Conservation (phyloP, 129 eudicot genomes). For the carrot (Daucus carota) region DH1_v3.0 NC_030384.2:40576001-40576500, state of each 20-base stretch:
- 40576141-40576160: background rate
- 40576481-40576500: too few species aligned
- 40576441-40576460: too few species aligned
- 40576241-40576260: background rate
- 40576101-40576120: background rate
- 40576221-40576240: background rate
- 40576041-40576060: too few species aligned
- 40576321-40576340: background rate
- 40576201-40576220: background rate
- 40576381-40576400: too few species aligned
- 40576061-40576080: too few species aligned
- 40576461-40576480: too few species aligned
- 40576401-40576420: too few species aligned
- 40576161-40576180: background rate
- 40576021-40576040: too few species aligned
- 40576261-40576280: background rate
- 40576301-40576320: background rate
- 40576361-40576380: background rate
- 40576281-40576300: too few species aligned
- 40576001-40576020: too few species aligned
- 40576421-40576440: too few species aligned
- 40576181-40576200: background rate
- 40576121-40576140: background rate
- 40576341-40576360: background rate
- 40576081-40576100: background rate